These are phyloP conservation scores for Chalciporus pseudorubinellus DNA, from an alignment of 768 basidiomycete genomes.

Conservation along the genomic window DNA sequence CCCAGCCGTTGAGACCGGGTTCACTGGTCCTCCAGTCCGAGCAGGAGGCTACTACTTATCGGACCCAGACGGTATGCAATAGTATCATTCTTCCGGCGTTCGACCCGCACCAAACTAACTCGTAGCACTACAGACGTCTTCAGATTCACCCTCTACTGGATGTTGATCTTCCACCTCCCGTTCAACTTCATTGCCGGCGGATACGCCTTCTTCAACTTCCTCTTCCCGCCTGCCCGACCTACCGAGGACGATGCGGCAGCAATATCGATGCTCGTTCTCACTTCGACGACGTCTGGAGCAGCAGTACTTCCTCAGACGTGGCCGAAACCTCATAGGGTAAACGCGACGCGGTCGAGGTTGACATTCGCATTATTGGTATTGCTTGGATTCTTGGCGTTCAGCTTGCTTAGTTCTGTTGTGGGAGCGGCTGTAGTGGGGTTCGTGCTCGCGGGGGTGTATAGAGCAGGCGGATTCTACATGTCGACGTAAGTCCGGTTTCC, in stretches of 20 bases:
- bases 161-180: slow-evolving; percentile 44
- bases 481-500: slow-evolving; percentile 34
- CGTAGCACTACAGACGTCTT: slow-evolving; percentile 35
- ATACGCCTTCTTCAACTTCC: slow-evolving; percentile 43
- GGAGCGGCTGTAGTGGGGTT: slow-evolving; percentile 40
- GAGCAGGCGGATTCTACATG: slow-evolving; percentile 37
- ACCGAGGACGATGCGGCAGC: not conserved
- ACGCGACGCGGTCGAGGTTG: slow-evolving; percentile 37
- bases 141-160: slow-evolving; percentile 48
- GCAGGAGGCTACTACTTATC: slow-evolving; percentile 36
- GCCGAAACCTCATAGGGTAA: slow-evolving; percentile 22
- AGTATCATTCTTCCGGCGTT: not conserved
- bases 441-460: slow-evolving; percentile 39
- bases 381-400: slow-evolving; percentile 32
- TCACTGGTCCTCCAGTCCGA: slow-evolving; percentile 26
- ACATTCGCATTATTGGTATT: slow-evolving; percentile 42
- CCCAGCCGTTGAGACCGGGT: slow-evolving; percentile 34
- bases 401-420: slow-evolving; percentile 38
- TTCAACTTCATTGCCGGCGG: slow-evolving; percentile 38
- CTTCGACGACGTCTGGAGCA: not conserved
- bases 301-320: not conserved
- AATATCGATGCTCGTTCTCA: slow-evolving; percentile 1
- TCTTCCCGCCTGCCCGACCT: slow-evolving; percentile 34
- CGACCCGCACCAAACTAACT: not conserved
- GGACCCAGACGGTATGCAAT: slow-evolving; percentile 30